phyloP scores from a whole-genome alignment of 352 stramenopile genomes.

The Pythium scleroteichum region DNA sequence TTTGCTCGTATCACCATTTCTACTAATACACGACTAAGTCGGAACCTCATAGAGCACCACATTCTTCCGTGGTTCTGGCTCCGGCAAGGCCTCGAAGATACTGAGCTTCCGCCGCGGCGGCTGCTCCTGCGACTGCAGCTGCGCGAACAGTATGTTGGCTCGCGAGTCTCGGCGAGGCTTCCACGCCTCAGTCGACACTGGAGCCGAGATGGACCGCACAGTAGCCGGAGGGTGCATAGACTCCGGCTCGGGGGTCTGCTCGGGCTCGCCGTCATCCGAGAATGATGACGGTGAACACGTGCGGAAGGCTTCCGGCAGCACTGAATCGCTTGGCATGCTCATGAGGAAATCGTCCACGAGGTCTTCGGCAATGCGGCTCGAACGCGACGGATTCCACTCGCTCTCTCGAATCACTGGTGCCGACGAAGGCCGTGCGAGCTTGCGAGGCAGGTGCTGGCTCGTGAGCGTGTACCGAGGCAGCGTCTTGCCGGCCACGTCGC shows the following conservation, averaged over 20 bases:
- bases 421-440: slow-evolving; percentile 1
- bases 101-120: slow-evolving; percentile 19
- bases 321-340: not conserved
- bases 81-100: slow-evolving; percentile 22
- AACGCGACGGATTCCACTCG: slow-evolving; percentile 22
- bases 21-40: not conserved
- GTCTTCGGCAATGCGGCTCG: slow-evolving; percentile 19
- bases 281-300: slow-evolving; percentile 10
- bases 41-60: slow-evolving; percentile 22
- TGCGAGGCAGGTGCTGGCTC: slow-evolving; percentile 10
- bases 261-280: not conserved
- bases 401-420: not conserved
- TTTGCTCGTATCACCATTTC: too few relatives aligned
- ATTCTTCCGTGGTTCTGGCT: slow-evolving; percentile 23
- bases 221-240: too few relatives aligned
- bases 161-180: slow-evolving; percentile 10
- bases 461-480: slow-evolving; percentile 1
- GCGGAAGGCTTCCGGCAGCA: not conserved
- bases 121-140: slow-evolving; percentile 9
- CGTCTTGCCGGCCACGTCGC: not conserved
- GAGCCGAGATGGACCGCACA: not conserved
- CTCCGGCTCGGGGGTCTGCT: not conserved
- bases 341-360: slow-evolving; percentile 23
- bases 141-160: slow-evolving; percentile 3
- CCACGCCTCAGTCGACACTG: not conserved